Evolutionary conservation across 352 stramenopile species (phyloP), one percentile per base, ranked within the genome.

Genomic region (Poterioochromonas sp.): DNA sequence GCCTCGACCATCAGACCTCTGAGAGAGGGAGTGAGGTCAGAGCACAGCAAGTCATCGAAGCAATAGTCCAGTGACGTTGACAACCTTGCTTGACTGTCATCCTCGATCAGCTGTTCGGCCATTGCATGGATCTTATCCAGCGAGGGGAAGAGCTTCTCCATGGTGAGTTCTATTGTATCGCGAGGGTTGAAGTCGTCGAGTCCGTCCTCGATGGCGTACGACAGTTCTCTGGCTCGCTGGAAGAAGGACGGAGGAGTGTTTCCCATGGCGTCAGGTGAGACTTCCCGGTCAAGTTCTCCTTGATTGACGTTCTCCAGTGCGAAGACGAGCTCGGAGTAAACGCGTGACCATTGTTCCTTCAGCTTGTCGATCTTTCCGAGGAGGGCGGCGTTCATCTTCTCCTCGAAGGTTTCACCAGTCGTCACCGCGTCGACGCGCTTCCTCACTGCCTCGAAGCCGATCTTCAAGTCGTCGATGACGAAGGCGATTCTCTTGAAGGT

Each of bases 1-100:
- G 34, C 62, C 11, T 71, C 32, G 11, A n/a, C 15, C 2, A 71
- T 8, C 1, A 32, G 41, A 32, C 11, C 2, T 47, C 34, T 41
- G 12, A 71, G 8, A 12, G 15, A 44, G 3, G 15, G 11, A 3
- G 29, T 71, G 2, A 71, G 41, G 26, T 71, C 62, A 47, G 62
- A 71, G 26, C 62, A 71, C 39, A 43, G 39, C 2, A 71, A 44
- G 26, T 71, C 62, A 47, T 71, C 62, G 8, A 71, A 71, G 26
- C 62, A 71, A 71, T 44, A 71, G 8, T 71, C 18, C 32, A 71
- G 2, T n/a, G 15, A 12, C 41, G 34, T 12, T 47, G 34, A 12
- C 8, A 8, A 5, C 5, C 62, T 11, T 44, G 62, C 62, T 3
- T 41, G 39, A 22, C 1, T 44, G 41, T 71, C 62, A 5, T 26